A percentile compares a stretch with the other conserved stretches of the same genome.
These are phyloP conservation scores for Capsella rubella DNA, from an alignment of 441 rosid species.

Conservation along the genomic window DNA sequence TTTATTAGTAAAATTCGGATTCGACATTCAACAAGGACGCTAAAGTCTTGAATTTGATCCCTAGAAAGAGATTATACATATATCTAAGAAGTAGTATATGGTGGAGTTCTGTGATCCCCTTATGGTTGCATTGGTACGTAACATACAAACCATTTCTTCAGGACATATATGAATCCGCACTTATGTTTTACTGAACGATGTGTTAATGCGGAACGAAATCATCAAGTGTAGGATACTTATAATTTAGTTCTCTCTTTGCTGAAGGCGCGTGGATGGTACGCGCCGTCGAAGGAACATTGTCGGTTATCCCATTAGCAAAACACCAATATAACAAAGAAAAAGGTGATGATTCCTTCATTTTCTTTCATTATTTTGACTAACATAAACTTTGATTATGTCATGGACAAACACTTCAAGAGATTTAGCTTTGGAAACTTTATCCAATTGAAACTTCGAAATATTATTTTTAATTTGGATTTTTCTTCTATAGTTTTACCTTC, in stretches of 20 bases:
- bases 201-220: neutral
- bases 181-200: neutral
- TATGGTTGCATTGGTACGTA: neutral
- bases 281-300: constrained; percentile 20
- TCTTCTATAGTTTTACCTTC: neutral
- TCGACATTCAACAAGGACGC: neutral
- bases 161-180: neutral
- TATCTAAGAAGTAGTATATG: neutral
- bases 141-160: neutral
- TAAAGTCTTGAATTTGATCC: neutral
- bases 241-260: neutral
- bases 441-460: neutral
- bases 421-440: neutral
- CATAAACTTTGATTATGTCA: constrained; percentile 7
- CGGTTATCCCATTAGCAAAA: constrained; percentile 31
- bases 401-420: neutral
- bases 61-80: neutral
- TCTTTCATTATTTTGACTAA: constrained; percentile 29
- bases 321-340: neutral
- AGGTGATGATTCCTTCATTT: neutral
- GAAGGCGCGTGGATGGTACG: constrained; percentile 8
- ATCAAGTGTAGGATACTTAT: neutral
- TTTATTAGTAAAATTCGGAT: neutral
- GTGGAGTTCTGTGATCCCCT: neutral
- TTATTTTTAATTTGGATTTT: neutral